Evolutionary conservation across 495 filamentous ascomycete species (phyloP), one percentile per base, ranked within the genome.

Genomic region (Talaromyces trachyspermus): DNA sequence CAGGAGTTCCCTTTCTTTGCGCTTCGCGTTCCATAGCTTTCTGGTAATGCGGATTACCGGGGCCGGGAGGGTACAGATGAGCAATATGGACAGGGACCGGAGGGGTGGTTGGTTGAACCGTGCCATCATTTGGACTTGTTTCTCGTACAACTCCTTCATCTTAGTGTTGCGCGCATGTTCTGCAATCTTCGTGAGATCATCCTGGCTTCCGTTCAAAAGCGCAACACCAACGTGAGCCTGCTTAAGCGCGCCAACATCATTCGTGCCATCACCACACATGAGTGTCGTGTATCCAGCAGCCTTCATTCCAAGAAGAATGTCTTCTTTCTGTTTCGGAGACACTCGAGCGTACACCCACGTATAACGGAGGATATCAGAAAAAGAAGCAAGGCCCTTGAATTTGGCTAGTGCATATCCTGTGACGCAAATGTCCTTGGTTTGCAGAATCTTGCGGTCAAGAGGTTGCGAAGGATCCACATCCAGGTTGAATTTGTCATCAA

Each of bases 121-220:
- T 50, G 83, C 77, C 86, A 97, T 95, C 66, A 99, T 77, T 29
- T 75, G 64, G 38, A 83, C 75, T 62, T 99, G 92, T 71, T 97
- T 96, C 69, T 99, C 89, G 56, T 99, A 99, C 33, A 99, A 77
- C 52, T 95, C 90, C 74, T 95, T 97, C 84, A 99, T 94, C 75
- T 89, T 95, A 27, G 86, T 94, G 51, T 83, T 89, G 37, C 92
- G 81, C 54, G 85, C 86, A 64, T 99, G 89, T 52, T 97, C 91
- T 11, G 84, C 81, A 52, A 99, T 99, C 57, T 82, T 85, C 38
- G 83, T 83, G 30, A 99, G 74, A 60, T 95, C 92, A 2, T 95
- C 84, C 58, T 81, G 83, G 2, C 92, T 91, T 24, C 92, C 92
- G 61, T 99, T 99, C 49, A 99, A 77, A 27, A 99, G 81, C 10